Conservation (phyloP, 495 filamentous ascomycete species). For the Penicillium turbatum region DNA sequence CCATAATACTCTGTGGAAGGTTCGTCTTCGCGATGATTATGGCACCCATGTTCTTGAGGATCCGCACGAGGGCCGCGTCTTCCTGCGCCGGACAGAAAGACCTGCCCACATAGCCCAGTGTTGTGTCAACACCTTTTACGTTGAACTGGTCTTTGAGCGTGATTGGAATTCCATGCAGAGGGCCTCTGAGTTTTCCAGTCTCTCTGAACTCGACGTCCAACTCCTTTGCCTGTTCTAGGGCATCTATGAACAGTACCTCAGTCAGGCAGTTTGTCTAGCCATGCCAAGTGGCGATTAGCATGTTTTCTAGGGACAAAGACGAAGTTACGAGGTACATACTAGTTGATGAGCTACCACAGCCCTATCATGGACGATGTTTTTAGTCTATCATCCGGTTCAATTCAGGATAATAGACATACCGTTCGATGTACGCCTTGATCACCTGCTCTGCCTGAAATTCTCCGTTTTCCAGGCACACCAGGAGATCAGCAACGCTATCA, state of each 20-base stretch:
- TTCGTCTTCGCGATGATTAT: conserved; percentile 60
- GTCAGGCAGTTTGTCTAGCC: conserved; percentile 55
- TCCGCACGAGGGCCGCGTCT: conserved; percentile 46
- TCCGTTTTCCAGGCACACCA: conserved; percentile 32
- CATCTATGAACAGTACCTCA: conserved; percentile 60
- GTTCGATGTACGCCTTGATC: conserved; percentile 44
- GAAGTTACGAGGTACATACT: conserved; percentile 20
- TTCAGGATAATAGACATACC: conserved; percentile 29
- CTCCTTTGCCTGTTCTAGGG: conserved; percentile 51
- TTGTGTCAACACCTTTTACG: conserved; percentile 54
- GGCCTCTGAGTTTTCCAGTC: conserved; percentile 48
- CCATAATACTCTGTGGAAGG: conserved; percentile 52
- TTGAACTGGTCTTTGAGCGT: conserved; percentile 65
- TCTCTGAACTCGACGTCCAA: conserved; percentile 49
- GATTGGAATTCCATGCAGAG: conserved; percentile 63
- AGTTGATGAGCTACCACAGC: conserved; percentile 56
- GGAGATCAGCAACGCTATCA: conserved; percentile 32
- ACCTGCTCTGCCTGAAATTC: conserved; percentile 42
- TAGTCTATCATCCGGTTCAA: background rate
- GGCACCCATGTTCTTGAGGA: conserved; percentile 47
- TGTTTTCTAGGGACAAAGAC: background rate
- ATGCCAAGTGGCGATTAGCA: background rate
- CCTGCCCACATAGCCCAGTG: conserved; percentile 54
- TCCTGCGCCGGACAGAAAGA: conserved; percentile 46
- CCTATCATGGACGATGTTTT: conserved; percentile 18